A percentile compares a stretch with the other conserved stretches of the same genome.
phyloP scores from a whole-genome alignment of 176 grass and related monocot genomes.

The Zoysia japonica region DNA sequence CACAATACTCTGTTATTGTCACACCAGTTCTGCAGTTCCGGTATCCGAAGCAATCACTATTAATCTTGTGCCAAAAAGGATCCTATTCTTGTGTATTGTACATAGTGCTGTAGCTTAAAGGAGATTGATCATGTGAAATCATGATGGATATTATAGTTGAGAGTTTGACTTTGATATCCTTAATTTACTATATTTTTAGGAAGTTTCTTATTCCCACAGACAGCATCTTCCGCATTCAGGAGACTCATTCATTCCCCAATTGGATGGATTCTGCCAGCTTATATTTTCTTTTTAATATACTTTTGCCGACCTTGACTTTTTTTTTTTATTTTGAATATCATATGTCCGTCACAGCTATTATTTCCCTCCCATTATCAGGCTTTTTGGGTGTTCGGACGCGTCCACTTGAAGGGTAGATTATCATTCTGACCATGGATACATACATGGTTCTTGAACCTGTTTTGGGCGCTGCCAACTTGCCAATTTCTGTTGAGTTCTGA shows the following conservation, averaged over 20 bases:
- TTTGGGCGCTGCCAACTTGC: too few species aligned
- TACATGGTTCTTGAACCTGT: too few species aligned
- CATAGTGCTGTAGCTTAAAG: conserved; percentile 24
- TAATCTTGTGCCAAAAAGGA: conserved; percentile 7
- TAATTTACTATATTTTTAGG: conserved; percentile 6
- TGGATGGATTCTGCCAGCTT: neutral
- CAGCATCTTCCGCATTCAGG: neutral
- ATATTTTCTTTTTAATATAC: too few species aligned
- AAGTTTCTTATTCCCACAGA: neutral
- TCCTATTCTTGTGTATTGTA: conserved; percentile 27
- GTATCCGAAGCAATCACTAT: neutral
- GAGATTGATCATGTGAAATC: neutral
- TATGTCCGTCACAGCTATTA: too few species aligned
- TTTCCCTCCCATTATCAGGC: too few species aligned
- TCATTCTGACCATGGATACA: too few species aligned
- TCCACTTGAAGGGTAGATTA: too few species aligned
- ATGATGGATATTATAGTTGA: conserved; percentile 7
- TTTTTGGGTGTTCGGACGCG: too few species aligned
- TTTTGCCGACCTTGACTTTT: too few species aligned
- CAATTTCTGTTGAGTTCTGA: too few species aligned
- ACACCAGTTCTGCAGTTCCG: neutral
- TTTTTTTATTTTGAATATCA: too few species aligned
- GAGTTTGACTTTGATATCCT: conserved; percentile 27
- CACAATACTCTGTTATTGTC: neutral
- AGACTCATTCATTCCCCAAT: neutral